Conservation (phyloP, 257 asterid species). For the Nemophila menziesii region DNA sequence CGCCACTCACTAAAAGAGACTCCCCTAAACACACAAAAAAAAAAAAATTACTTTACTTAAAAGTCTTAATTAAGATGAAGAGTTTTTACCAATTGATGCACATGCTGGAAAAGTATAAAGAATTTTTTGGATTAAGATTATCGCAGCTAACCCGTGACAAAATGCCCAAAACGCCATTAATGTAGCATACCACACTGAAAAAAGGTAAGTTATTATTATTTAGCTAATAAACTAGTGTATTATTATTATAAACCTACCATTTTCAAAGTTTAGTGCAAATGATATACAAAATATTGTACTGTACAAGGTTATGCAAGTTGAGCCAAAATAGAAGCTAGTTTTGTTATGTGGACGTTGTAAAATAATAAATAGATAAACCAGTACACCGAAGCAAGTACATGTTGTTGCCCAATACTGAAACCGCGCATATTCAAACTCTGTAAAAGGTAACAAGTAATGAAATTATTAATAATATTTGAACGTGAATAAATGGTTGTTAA, state of each 20-base stretch:
- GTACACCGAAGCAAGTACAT: slow-evolving; percentile 53
- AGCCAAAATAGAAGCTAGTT: slow-evolving; percentile 17
- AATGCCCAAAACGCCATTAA: slow-evolving; percentile 47
- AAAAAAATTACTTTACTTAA: neutral
- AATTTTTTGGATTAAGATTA: slow-evolving; percentile 45
- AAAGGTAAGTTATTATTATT: slow-evolving; percentile 9
- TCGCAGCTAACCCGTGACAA: slow-evolving; percentile 62
- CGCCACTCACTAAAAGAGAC: slow-evolving; percentile 75
- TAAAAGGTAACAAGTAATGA: slow-evolving; percentile 12
- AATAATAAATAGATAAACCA: slow-evolving; percentile 35
- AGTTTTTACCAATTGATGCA: slow-evolving; percentile 85
- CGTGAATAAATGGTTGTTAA: neutral
- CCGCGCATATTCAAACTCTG: slow-evolving; percentile 69
- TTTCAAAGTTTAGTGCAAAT: slow-evolving; percentile 21
- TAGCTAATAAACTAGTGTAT: too few relatives aligned
- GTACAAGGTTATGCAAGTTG: slow-evolving; percentile 29
- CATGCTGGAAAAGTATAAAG: slow-evolving; percentile 81
- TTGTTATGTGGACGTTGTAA: slow-evolving; percentile 26
- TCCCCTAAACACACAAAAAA: slow-evolving; percentile 72
- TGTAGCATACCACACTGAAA: slow-evolving; percentile 38
- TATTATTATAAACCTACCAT: slow-evolving; percentile 33
- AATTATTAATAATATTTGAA: too few relatives aligned
- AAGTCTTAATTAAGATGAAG: too few relatives aligned
- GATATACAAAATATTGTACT: slow-evolving; percentile 32
- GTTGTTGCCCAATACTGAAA: slow-evolving; percentile 74